Percentiles rank a stretch among this genome's conserved stretches.
These are phyloP conservation scores for Pseudogymnoascus sp. DNA, from an alignment of 2,329 filamentous ascomycete genomes.

Conservation along the genomic window DNA sequence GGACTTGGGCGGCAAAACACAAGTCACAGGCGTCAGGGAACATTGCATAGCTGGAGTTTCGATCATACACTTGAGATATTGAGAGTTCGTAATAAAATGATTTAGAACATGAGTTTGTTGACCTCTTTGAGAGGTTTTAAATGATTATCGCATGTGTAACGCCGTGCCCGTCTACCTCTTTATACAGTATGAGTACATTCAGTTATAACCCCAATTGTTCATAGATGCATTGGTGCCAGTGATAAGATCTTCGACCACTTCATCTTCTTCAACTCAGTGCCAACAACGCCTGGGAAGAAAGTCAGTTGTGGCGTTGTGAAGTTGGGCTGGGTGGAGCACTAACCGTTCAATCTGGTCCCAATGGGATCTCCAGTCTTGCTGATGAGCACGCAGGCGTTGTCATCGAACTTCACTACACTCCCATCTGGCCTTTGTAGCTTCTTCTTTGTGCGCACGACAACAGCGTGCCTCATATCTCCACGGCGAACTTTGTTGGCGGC, in stretches of 20 bases:
- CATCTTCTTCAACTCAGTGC: constrained; percentile 78
- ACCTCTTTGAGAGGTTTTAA: constrained; percentile 1
- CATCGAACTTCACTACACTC: constrained; percentile 85
- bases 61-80: constrained; percentile 1
- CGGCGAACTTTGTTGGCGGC: constrained; percentile 89
- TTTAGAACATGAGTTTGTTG: constrained; percentile 6
- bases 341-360: constrained; percentile 79
- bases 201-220: constrained; percentile 24
- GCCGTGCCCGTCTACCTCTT: constrained; percentile 4
- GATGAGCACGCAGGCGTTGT: constrained; percentile 95
- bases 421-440: constrained; percentile 82
- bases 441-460: constrained; percentile 87
- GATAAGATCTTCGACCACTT: constrained; percentile 98
- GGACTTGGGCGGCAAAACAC: background rate
- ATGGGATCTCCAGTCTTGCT: constrained; percentile 96
- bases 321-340: constrained; percentile 22
- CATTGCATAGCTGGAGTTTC: constrained; percentile 5
- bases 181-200: constrained; percentile 9
- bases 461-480: constrained; percentile 92
- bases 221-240: constrained; percentile 78
- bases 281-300: constrained; percentile 62
- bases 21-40: constrained; percentile 1
- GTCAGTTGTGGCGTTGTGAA: constrained; percentile 12
- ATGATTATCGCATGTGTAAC: constrained; percentile 8
- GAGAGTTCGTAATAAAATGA: background rate